Conservation (phyloP, 495 filamentous ascomycete species). For the Podospora comata region DNA sequence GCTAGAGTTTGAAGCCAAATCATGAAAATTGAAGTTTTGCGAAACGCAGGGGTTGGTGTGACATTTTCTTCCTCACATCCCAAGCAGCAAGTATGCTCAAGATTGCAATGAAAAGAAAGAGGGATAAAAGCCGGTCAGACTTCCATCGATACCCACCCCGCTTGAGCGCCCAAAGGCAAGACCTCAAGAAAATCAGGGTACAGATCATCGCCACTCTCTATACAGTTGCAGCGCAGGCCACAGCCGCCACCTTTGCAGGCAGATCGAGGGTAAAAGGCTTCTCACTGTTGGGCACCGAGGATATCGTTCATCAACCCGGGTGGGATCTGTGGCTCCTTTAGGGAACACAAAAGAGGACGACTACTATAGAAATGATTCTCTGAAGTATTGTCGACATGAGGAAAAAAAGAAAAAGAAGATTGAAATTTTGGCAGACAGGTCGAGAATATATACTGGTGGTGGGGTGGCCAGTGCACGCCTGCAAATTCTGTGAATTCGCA, state of each 20-base stretch:
- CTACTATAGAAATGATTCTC: conserved; percentile 92
- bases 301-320: conserved; percentile 61
- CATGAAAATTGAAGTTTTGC: not conserved
- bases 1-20: not conserved
- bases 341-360: conserved; percentile 75
- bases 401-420: conserved; percentile 40
- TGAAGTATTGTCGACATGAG: conserved; percentile 64
- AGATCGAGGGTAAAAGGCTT: conserved; percentile 47
- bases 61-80: conserved; percentile 43
- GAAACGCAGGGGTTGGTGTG: too few species aligned
- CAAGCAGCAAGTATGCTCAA: conserved; percentile 32
- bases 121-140: conserved; percentile 55
- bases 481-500: conserved; percentile 36
- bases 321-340: conserved; percentile 64
- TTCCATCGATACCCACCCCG: conserved; percentile 61
- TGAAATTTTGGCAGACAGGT: conserved; percentile 19
- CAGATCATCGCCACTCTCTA: conserved; percentile 65
- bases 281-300: conserved; percentile 62
- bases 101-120: conserved; percentile 48
- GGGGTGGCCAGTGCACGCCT: conserved; percentile 38
- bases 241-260: conserved; percentile 50
- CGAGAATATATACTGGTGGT: conserved; percentile 35
- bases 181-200: conserved; percentile 47
- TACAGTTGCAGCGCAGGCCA: conserved; percentile 39
- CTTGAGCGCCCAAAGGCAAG: conserved; percentile 53